Percentiles rank a stretch among this genome's conserved stretches.
phyloP scores from a whole-genome alignment of 2,329 filamentous ascomycete genomes.

The Thielaviopsis musarum region DNA sequence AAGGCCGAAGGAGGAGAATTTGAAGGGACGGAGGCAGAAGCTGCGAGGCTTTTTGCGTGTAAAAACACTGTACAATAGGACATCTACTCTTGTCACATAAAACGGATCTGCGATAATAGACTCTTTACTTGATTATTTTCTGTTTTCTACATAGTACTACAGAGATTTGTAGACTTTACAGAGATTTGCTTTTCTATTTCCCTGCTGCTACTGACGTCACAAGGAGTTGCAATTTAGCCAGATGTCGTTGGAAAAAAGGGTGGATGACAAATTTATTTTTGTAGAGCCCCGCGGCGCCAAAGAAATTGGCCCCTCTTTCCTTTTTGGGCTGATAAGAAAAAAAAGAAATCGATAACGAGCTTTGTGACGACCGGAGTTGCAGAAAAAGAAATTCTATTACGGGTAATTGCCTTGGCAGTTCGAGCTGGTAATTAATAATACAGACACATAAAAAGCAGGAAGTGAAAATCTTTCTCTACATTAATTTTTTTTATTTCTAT shows the following conservation, averaged over 20 bases:
- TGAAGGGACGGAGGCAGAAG: not conserved
- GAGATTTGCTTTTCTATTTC: not conserved
- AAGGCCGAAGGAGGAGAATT: not conserved
- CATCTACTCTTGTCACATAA: not conserved
- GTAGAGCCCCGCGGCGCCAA: not conserved
- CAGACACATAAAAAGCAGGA: not conserved
- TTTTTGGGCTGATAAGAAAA: constrained; percentile 4
- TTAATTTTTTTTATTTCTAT: not conserved
- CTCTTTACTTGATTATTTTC: too few relatives aligned
- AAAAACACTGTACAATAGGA: not conserved
- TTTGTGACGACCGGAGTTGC: not conserved
- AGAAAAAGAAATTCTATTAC: not conserved
- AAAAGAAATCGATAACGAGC: not conserved
- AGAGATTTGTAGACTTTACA: not conserved
- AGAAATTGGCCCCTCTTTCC: constrained; percentile 4
- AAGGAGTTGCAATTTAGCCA: not conserved
- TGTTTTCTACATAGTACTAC: too few relatives aligned
- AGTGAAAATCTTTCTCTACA: not conserved
- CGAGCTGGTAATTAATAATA: not conserved
- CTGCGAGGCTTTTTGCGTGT: not conserved
- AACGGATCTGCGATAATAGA: not conserved
- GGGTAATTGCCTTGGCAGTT: not conserved
- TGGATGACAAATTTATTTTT: not conserved
- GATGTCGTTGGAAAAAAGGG: not conserved
- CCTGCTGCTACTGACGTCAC: not conserved